Evolutionary conservation across 257 asterid species (phyloP).

Genomic region (Solanum sejunctum): DNA sequence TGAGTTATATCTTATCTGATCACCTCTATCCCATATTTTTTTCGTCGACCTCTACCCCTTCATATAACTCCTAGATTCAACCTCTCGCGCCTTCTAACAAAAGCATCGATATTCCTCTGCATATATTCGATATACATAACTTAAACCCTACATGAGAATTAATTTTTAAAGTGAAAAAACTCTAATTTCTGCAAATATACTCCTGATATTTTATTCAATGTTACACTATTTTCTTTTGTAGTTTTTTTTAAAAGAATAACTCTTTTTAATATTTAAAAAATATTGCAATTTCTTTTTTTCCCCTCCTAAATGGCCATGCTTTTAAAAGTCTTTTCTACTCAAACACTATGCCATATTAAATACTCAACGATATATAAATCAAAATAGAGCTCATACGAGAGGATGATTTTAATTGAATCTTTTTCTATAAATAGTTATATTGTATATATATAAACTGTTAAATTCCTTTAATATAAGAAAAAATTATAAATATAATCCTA

Average conservation of each 20-base stretch:
- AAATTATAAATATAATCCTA: not conserved
- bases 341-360: not conserved
- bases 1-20: too few relatives aligned
- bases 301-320: not conserved
- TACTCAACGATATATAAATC: not conserved
- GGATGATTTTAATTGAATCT: not conserved
- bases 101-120: too few relatives aligned
- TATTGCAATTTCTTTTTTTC: not conserved
- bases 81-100: too few relatives aligned
- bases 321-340: too few relatives aligned
- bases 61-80: too few relatives aligned
- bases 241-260: not conserved
- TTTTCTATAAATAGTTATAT: not conserved
- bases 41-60: too few relatives aligned
- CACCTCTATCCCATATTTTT: too few relatives aligned
- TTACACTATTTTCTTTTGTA: too few relatives aligned
- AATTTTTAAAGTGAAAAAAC: not conserved
- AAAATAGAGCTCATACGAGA: not conserved
- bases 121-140: not conserved
- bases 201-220: too few relatives aligned
- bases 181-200: not conserved
- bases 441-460: not conserved
- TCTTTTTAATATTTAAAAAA: too few relatives aligned
- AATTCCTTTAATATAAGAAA: not conserved
- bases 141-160: not conserved